phyloP scores from a whole-genome alignment of 2,329 filamentous ascomycete genomes.

The Aspergillus chevalieri region DNA sequence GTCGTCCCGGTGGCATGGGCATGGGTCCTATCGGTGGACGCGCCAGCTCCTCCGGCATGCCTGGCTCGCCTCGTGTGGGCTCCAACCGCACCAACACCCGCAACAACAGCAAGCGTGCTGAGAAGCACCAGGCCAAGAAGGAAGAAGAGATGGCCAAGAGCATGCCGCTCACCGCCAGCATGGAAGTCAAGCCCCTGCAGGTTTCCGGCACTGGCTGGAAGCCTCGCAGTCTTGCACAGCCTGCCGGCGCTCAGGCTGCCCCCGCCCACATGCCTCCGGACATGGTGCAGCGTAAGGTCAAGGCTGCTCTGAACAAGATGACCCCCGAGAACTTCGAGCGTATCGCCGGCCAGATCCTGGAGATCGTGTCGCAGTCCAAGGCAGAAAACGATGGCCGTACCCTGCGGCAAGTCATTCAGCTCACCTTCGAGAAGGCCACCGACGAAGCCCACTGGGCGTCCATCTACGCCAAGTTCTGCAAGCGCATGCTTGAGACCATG shows the following conservation, averaged over 20 bases:
- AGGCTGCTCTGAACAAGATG: conserved; percentile 99
- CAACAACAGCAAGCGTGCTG: conserved; percentile 47
- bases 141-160: conserved; percentile 67
- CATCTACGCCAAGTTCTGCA: conserved; percentile 99
- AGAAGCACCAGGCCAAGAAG: conserved; percentile 51
- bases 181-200: conserved; percentile 74
- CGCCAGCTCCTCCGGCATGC: conserved; percentile 54
- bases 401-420: conserved; percentile 93
- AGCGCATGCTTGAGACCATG: conserved; percentile 93
- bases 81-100: conserved; percentile 50
- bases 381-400: conserved; percentile 91
- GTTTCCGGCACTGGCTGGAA: conserved; percentile 80
- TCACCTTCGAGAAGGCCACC: conserved; percentile 98
- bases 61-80: conserved; percentile 65
- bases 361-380: conserved; percentile 91
- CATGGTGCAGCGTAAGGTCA: conserved; percentile 97
- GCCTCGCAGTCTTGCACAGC: conserved; percentile 61
- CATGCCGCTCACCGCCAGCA: conserved; percentile 84
- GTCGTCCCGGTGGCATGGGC: conserved; percentile 55
- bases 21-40: conserved; percentile 62
- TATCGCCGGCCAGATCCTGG: conserved; percentile 86
- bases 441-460: conserved; percentile 98
- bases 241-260: conserved; percentile 42
- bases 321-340: conserved; percentile 97
- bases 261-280: conserved; percentile 71